Conservation (phyloP, 2,329 filamentous ascomycete species). For the Apiospora arundinis region DNA sequence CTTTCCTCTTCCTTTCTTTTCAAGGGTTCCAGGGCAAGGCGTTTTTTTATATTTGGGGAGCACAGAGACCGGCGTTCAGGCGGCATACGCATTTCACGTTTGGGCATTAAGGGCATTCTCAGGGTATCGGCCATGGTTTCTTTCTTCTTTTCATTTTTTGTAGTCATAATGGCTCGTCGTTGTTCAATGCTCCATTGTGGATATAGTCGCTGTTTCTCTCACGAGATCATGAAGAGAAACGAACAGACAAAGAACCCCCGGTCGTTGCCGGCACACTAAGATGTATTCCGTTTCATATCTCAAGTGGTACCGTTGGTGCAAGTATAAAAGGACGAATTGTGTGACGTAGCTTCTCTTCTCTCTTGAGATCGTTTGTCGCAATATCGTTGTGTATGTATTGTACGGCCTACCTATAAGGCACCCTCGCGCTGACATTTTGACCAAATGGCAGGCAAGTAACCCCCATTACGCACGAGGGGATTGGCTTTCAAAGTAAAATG, state of each 20-base stretch:
- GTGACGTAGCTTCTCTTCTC: too few species aligned
- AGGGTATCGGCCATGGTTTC: constrained; percentile 4
- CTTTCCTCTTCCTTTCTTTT: background rate
- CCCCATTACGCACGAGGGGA: too few species aligned
- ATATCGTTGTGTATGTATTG: too few species aligned
- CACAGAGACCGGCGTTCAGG: constrained; percentile 6
- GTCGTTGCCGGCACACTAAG: background rate
- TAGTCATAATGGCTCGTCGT: constrained; percentile 13
- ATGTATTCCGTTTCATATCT: too few species aligned
- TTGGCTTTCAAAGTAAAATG: too few species aligned
- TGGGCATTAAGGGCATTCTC: constrained; percentile 3
- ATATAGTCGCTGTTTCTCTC: constrained; percentile 8
- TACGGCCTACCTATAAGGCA: too few species aligned
- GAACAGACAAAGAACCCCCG: background rate
- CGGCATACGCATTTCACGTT: background rate
- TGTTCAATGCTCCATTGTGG: background rate
- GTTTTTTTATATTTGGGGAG: background rate
- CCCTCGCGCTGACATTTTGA: too few species aligned
- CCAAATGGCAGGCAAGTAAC: too few species aligned
- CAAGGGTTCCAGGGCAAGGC: background rate
- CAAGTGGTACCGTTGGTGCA: too few species aligned
- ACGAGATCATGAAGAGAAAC: constrained; percentile 4
- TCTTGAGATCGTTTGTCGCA: too few species aligned
- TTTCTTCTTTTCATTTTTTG: background rate
- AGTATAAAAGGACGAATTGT: too few species aligned